Percentiles rank a stretch among this genome's conserved stretches.
Conservation (phyloP, 1,139 yeast species). For the Arxiozyma slooffiae region DNA sequence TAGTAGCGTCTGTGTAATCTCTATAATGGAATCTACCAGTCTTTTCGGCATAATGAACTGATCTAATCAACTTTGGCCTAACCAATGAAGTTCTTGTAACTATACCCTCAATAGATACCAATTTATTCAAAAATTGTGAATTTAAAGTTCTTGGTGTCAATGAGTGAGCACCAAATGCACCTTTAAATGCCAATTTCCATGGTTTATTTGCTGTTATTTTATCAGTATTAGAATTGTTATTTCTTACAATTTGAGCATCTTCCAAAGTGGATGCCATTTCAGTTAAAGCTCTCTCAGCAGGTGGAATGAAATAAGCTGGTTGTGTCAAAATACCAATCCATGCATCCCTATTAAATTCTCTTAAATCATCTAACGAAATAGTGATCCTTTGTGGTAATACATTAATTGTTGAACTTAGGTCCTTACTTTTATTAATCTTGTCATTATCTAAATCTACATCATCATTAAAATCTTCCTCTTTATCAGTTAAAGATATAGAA, state of each 20-base stretch:
- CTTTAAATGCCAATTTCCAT: constrained; percentile 60
- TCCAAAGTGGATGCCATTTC: constrained; percentile 67
- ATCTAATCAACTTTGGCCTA: constrained; percentile 82
- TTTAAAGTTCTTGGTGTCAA: constrained; percentile 83
- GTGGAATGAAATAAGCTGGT: constrained; percentile 84
- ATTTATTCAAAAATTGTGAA: constrained; percentile 64
- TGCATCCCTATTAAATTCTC: constrained; percentile 70
- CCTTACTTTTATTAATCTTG: constrained; percentile 4
- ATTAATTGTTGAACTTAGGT: constrained; percentile 19
- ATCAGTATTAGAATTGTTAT: constrained; percentile 5
- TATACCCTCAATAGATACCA: constrained; percentile 89
- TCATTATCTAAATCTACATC: constrained; percentile 38
- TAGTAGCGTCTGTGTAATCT: constrained; percentile 88
- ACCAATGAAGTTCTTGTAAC: constrained; percentile 90
- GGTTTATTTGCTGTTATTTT: constrained; percentile 12
- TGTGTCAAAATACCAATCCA: constrained; percentile 68
- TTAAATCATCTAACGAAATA: constrained; percentile 74
- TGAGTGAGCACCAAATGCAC: constrained; percentile 84
- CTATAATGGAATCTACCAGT: constrained; percentile 81
- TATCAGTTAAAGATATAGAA: not conserved
- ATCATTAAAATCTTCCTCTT: constrained; percentile 7
- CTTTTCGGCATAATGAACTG: constrained; percentile 87
- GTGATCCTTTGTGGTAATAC: constrained; percentile 57
- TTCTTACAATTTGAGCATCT: constrained; percentile 32
- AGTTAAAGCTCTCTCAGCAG: constrained; percentile 77